Conservation (phyloP, 805 yeast species). For the Blastobotrys attinorum region DNA sequence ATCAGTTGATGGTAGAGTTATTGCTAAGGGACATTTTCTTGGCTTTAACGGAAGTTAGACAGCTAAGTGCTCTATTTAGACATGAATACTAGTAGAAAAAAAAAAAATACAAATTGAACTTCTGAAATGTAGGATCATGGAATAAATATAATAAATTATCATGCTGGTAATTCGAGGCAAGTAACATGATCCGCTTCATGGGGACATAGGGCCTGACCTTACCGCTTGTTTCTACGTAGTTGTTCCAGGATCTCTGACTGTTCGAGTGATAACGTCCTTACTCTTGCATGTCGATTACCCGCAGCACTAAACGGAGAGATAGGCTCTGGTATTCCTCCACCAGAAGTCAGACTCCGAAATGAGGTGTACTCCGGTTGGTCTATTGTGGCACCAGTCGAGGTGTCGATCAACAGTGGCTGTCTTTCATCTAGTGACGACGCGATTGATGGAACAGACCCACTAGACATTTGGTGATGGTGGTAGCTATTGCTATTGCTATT, state of each 20-base stretch:
- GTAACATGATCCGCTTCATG: background rate
- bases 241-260: constrained; percentile 44
- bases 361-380: constrained; percentile 21
- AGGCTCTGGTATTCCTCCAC: constrained; percentile 16
- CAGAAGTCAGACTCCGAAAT: constrained; percentile 21
- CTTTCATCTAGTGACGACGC: background rate
- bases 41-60: too few species aligned
- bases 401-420: constrained; percentile 2
- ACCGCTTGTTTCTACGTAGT: constrained; percentile 24
- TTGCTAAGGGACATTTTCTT: too few species aligned
- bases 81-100: background rate
- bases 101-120: too few species aligned
- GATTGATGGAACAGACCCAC: background rate
- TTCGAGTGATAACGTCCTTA: constrained; percentile 42
- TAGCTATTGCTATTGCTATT: too few species aligned
- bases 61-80: too few species aligned
- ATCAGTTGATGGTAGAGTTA: too few species aligned
- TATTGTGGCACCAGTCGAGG: background rate
- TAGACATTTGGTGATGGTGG: too few species aligned
- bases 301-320: constrained; percentile 15
- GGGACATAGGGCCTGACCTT: too few species aligned
- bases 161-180: too few species aligned
- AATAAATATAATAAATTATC: background rate
- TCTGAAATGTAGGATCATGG: too few species aligned
- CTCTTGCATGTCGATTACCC: constrained; percentile 17